These are phyloP conservation scores for Castanospermum australe DNA, from an alignment of 306 rosid species.

Conservation along the genomic window DNA sequence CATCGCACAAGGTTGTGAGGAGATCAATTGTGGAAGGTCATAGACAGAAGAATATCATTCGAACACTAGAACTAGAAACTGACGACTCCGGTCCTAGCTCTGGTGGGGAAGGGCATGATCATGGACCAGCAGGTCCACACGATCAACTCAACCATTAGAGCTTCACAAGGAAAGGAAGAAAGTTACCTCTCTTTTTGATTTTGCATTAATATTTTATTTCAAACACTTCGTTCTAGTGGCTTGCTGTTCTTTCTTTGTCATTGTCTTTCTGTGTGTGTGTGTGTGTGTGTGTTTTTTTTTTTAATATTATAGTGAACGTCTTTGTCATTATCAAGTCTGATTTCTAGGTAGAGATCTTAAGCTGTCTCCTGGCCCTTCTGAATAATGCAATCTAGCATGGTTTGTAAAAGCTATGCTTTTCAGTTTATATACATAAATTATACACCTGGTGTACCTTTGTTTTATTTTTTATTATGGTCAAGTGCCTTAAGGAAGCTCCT, in stretches of 20 bases:
- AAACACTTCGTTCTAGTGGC: neutral
- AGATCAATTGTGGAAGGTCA: constrained; percentile 3
- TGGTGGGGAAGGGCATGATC: constrained; percentile 42
- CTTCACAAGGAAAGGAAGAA: neutral
- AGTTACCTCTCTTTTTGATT: neutral
- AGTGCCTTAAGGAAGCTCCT: too few relatives aligned
- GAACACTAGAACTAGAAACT: neutral
- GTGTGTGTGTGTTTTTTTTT: neutral
- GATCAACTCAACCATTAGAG: neutral
- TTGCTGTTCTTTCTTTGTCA: neutral
- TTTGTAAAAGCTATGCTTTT: neutral
- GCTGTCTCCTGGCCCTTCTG: neutral
- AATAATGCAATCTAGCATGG: neutral
- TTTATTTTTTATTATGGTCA: too few relatives aligned
- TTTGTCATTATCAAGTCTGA: neutral
- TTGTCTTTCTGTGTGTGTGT: neutral
- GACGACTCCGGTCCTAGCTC: constrained; percentile 42
- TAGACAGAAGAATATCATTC: neutral
- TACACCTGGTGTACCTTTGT: too few relatives aligned
- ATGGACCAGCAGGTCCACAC: neutral
- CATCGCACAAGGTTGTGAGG: constrained; percentile 3
- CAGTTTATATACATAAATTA: neutral
- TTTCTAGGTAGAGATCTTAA: neutral
- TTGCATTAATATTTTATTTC: neutral
- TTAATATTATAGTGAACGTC: neutral